Evolutionary conservation across 116 monocot species (phyloP).

Genomic region (Dioscorea cayenensis): DNA sequence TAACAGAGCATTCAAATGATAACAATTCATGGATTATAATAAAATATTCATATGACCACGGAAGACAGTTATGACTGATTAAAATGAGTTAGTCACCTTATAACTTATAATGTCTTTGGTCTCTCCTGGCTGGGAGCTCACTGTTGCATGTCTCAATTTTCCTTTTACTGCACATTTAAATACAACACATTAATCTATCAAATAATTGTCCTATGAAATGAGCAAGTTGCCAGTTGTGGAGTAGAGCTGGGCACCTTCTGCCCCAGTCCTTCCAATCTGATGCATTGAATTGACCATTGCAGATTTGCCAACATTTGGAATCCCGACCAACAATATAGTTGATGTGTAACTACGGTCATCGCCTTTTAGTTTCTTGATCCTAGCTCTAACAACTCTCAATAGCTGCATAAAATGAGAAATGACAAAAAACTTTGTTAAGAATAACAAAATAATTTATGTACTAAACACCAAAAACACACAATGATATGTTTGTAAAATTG

Average conservation of each 20-base stretch:
- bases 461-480: not conserved
- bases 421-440: not conserved
- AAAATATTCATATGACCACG: not conserved
- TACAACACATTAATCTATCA: not conserved
- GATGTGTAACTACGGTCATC: conserved; percentile 35
- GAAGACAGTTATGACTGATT: too few species aligned
- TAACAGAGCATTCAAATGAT: too few species aligned
- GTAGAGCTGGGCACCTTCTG: conserved; percentile 42
- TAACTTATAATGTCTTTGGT: conserved; percentile 77
- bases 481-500: not conserved
- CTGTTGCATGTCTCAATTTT: conserved; percentile 74
- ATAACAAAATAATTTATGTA: not conserved
- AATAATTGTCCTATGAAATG: too few species aligned
- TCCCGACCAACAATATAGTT: conserved; percentile 67
- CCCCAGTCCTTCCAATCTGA: conserved; percentile 68
- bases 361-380: conserved; percentile 41
- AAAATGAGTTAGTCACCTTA: conserved; percentile 39
- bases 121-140: conserved; percentile 69
- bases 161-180: conserved; percentile 61
- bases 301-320: conserved; percentile 92
- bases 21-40: too few species aligned
- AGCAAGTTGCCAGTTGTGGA: not conserved
- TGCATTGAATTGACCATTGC: conserved; percentile 77
- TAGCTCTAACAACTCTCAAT: conserved; percentile 34
- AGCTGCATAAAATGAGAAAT: conserved; percentile 32